phyloP scores from a whole-genome alignment of 2,329 filamentous ascomycete species.

The Arthrinium puccinioides region DNA sequence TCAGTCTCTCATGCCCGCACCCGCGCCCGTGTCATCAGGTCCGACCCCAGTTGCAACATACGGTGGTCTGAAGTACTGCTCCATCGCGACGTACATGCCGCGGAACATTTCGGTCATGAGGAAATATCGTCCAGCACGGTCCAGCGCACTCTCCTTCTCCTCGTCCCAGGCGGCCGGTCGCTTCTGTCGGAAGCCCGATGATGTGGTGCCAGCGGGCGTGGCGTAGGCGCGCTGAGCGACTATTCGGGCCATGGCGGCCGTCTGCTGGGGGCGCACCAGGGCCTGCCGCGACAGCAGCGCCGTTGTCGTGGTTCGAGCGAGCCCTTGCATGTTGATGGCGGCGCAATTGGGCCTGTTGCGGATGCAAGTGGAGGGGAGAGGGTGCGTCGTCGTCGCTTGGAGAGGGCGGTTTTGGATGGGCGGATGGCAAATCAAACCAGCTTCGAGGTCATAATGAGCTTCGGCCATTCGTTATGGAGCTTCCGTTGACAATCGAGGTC shows the following conservation, averaged over 20 bases:
- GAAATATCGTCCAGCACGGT: constrained; percentile 89
- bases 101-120: constrained; percentile 91
- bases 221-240: constrained; percentile 41
- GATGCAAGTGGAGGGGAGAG: constrained; percentile 7
- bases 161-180: constrained; percentile 73
- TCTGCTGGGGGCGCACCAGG: constrained; percentile 19
- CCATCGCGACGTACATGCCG: constrained; percentile 95
- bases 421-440: constrained; percentile 6
- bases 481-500: constrained; percentile 7
- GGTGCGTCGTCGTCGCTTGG: constrained; percentile 5
- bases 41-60: constrained; percentile 45
- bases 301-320: constrained; percentile 15
- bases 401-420: not conserved
- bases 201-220: constrained; percentile 71
- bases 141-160: constrained; percentile 66
- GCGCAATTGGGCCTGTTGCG: constrained; percentile 7
- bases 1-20: not conserved
- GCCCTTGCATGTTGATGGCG: constrained; percentile 20
- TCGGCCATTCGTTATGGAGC: constrained; percentile 5
- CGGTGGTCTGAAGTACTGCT: constrained; percentile 98
- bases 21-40: not conserved
- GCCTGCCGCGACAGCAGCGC: constrained; percentile 21
- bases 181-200: constrained; percentile 72
- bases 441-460: constrained; percentile 8
- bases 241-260: constrained; percentile 19